A percentile compares a stretch with the other conserved stretches of the same genome.
These are phyloP conservation scores for Ceratocystis ficicola DNA, from an alignment of 2,329 filamentous ascomycete genomes.

Conservation along the genomic window DNA sequence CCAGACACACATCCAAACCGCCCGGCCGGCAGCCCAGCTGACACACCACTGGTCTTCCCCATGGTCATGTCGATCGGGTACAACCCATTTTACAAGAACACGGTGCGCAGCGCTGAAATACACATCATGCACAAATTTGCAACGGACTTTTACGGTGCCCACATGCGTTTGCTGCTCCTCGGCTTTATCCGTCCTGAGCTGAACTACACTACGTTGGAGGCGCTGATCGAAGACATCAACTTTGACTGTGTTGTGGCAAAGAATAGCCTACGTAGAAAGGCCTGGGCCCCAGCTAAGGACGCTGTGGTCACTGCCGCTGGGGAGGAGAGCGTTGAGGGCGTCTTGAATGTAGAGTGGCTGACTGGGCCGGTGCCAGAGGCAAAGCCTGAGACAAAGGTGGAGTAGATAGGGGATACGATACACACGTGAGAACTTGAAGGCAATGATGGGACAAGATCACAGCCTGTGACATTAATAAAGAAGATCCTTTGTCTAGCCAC, in stretches of 20 bases:
- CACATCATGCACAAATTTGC: conserved; percentile 71
- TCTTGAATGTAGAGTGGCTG: conserved; percentile 33
- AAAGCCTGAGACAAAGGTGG: background rate
- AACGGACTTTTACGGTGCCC: conserved; percentile 71
- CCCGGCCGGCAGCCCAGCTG: conserved; percentile 26
- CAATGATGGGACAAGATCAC: background rate
- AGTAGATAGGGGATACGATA: background rate
- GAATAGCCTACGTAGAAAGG: conserved; percentile 54
- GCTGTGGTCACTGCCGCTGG: conserved; percentile 27
- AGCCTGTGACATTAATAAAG: conserved; percentile 1
- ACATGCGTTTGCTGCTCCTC: conserved; percentile 66
- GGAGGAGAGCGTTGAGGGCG: conserved; percentile 23
- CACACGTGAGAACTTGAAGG: background rate
- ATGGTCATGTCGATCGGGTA: conserved; percentile 94
- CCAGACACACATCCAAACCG: conserved; percentile 37
- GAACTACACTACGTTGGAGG: conserved; percentile 76
- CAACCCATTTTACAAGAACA: conserved; percentile 97
- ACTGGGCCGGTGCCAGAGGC: conserved; percentile 26
- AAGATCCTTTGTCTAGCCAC: background rate
- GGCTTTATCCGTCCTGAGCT: conserved; percentile 83
- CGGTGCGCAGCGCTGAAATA: conserved; percentile 72
- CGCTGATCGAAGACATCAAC: conserved; percentile 75
- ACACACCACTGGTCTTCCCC: conserved; percentile 45
- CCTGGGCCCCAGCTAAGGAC: conserved; percentile 42
- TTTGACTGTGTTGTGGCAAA: conserved; percentile 76